Evolutionary conservation across 768 basidiomycete genomes (phyloP).

Genomic region (Udeniomyces megalosporus): DNA sequence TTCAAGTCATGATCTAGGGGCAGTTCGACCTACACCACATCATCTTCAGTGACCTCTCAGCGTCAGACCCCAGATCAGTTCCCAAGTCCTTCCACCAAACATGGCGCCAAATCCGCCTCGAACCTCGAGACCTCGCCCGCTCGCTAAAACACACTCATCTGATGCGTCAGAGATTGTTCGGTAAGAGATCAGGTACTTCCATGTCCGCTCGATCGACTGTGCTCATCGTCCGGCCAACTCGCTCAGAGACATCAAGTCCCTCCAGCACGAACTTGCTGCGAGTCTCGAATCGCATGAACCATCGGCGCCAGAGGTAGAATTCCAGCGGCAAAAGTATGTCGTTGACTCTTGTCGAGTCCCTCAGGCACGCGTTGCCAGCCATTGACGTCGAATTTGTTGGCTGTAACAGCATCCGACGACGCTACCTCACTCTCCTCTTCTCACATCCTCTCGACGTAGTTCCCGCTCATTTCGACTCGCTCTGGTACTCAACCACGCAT

Average conservation of each 20-base stretch:
- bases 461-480: slow-evolving; percentile 61
- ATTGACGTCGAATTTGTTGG: not conserved
- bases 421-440: slow-evolving; percentile 53
- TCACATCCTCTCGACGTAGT: slow-evolving; percentile 52
- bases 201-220: no score
- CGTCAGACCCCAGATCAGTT: no score
- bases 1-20: no score
- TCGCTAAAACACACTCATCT: no score
- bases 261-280: slow-evolving; percentile 56
- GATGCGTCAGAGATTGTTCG: no score
- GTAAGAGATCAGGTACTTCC: no score
- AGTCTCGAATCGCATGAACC: slow-evolving; percentile 51
- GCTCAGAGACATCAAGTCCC: slow-evolving; percentile 63
- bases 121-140: no score
- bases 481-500: slow-evolving; percentile 90
- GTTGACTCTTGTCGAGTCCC: slow-evolving; percentile 9
- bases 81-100: no score
- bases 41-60: no score
- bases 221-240: no score
- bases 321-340: slow-evolving; percentile 66
- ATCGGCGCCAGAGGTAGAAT: slow-evolving; percentile 73
- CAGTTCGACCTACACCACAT: no score
- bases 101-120: no score
- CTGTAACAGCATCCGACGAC: slow-evolving; percentile 45
- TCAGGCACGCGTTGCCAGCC: not conserved